A percentile compares a stretch with the other conserved stretches of the same genome.
phyloP scores from a whole-genome alignment of 208 protist genomes.

The Paratrypanosoma confusum region DNA sequence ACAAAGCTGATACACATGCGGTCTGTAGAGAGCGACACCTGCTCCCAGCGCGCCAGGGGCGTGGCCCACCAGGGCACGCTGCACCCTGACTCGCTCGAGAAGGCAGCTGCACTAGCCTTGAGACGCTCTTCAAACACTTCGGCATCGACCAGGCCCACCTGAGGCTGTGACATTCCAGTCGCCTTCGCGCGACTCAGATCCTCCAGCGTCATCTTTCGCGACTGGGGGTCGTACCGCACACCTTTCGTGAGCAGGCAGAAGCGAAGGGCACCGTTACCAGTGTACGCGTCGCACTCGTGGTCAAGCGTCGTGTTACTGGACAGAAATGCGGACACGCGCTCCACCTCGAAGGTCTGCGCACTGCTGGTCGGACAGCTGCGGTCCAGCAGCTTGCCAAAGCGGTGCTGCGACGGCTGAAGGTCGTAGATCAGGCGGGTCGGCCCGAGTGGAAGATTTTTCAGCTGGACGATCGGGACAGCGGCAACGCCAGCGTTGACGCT shows the following conservation, averaged over 20 bases:
- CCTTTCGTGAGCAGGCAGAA: slow-evolving; percentile 64
- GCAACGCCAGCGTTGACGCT: background rate
- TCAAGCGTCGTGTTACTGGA: slow-evolving; percentile 48
- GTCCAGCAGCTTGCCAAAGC: slow-evolving; percentile 65
- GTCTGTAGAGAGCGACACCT: slow-evolving; percentile 3
- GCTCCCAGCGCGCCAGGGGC: slow-evolving; percentile 26
- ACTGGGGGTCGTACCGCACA: too few species aligned
- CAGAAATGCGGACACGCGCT: slow-evolving; percentile 74
- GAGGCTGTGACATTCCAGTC: slow-evolving; percentile 11
- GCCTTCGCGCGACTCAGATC: too few species aligned
- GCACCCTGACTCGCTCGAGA: slow-evolving; percentile 29
- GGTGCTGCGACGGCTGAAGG: slow-evolving; percentile 39
- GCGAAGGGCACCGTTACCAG: slow-evolving; percentile 36
- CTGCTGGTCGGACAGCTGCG: slow-evolving; percentile 31
- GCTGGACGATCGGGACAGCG: too few species aligned
- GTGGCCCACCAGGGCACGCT: slow-evolving; percentile 69
- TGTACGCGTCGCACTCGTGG: slow-evolving; percentile 87
- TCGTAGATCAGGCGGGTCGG: slow-evolving; percentile 50
- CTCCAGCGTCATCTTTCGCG: too few species aligned
- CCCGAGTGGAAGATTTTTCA: slow-evolving; percentile 49
- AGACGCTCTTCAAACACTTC: slow-evolving; percentile 31
- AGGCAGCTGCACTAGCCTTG: slow-evolving; percentile 46
- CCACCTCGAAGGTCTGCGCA: slow-evolving; percentile 20
- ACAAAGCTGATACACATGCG: slow-evolving; percentile 48
- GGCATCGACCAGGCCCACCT: slow-evolving; percentile 40